Evolutionary conservation across 148 eudicot genomes (phyloP).

Genomic region (Silene conica): DNA sequence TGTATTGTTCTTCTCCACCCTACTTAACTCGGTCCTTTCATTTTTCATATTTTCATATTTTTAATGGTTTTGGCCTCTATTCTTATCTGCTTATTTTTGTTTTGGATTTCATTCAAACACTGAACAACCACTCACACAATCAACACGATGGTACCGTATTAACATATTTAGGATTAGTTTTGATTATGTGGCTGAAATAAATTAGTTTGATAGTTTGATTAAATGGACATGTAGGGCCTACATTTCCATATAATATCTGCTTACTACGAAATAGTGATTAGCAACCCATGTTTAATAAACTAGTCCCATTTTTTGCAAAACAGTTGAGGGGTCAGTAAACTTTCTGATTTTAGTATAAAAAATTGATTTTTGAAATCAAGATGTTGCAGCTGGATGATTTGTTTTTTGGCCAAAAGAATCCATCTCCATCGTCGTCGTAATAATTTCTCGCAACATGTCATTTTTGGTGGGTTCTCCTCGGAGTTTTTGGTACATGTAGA

Average conservation of each 20-base stretch:
- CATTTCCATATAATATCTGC: not conserved
- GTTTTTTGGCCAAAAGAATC: not conserved
- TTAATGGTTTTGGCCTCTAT: not conserved
- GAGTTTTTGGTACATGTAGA: not conserved
- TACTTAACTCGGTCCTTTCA: not conserved
- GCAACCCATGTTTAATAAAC: constrained; percentile 7
- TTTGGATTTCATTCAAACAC: constrained; percentile 2
- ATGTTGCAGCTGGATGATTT: constrained; percentile 5
- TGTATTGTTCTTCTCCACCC: constrained; percentile 32
- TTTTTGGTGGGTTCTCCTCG: constrained; percentile 19
- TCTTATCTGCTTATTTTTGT: constrained; percentile 19
- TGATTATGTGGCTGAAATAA: constrained; percentile 12
- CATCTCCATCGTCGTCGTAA: not conserved
- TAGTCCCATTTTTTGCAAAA: not conserved
- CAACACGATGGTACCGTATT: not conserved
- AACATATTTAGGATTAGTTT: constrained; percentile 9
- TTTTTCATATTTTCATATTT: constrained; percentile 7
- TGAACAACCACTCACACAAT: constrained; percentile 13
- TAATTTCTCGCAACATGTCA: not conserved
- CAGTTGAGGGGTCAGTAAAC: constrained; percentile 13
- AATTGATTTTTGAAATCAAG: constrained; percentile 7
- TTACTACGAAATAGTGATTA: constrained; percentile 9
- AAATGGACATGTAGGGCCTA: constrained; percentile 6
- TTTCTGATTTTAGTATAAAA: constrained; percentile 9
- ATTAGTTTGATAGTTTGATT: not conserved